Percentiles rank a stretch among this genome's conserved stretches.
phyloP scores from a whole-genome alignment of 768 basidiomycete genomes.

The Amanita fuliginea region DNA sequence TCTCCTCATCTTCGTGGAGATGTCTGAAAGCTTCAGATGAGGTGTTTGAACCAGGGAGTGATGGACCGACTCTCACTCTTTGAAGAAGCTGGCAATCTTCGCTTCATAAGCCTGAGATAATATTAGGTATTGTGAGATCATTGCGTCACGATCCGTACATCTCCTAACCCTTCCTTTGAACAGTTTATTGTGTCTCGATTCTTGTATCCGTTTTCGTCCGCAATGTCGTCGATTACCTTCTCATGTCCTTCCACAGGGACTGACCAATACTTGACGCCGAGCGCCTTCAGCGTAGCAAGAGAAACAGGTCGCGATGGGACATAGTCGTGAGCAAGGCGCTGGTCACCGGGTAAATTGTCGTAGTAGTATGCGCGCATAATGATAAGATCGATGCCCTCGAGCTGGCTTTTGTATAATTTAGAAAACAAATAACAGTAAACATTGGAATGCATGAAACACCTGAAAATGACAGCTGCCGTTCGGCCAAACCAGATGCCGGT shows the following conservation, averaged over 20 bases:
- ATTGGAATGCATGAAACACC: too few species aligned
- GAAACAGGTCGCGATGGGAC: constrained; percentile 44
- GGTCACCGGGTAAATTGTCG: constrained; percentile 70
- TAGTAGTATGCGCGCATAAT: constrained; percentile 68
- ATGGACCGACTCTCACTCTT: constrained; percentile 43
- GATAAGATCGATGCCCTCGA: background rate
- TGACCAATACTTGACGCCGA: constrained; percentile 60
- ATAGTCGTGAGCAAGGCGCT: constrained; percentile 71
- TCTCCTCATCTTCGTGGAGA: constrained; percentile 95
- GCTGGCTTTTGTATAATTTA: too few species aligned
- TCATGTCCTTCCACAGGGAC: constrained; percentile 57
- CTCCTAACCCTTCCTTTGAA: constrained; percentile 70
- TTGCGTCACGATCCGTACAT: constrained; percentile 21
- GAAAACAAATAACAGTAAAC: background rate
- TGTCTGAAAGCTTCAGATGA: constrained; percentile 38
- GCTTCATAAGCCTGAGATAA: constrained; percentile 47
- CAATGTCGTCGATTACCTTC: constrained; percentile 46
- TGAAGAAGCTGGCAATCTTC: constrained; percentile 75
- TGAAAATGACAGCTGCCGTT: too few species aligned
- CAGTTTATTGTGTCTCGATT: constrained; percentile 76
- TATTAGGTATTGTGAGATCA: background rate
- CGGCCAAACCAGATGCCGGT: too few species aligned
- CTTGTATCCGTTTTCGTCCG: constrained; percentile 65
- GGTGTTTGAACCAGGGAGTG: background rate
- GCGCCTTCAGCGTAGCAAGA: constrained; percentile 30